Conservation (phyloP, 179 eudicot genomes). For the Spinacia oleracea region DNA sequence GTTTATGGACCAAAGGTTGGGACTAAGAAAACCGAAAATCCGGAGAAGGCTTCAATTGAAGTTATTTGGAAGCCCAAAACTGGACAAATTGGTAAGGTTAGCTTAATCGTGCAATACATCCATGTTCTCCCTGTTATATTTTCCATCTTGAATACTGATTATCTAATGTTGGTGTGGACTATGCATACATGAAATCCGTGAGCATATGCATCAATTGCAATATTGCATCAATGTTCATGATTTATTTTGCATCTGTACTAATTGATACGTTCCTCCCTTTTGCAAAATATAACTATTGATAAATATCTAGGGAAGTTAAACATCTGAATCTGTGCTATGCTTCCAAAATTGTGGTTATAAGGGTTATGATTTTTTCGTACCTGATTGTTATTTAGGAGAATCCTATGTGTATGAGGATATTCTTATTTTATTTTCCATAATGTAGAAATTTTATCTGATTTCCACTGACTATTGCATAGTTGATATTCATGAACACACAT, state of each 20-base stretch:
- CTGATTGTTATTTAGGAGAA: neutral
- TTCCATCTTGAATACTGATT: neutral
- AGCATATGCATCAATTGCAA: neutral
- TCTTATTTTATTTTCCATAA: neutral
- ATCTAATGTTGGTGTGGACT: neutral
- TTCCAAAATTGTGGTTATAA: neutral
- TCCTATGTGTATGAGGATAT: neutral
- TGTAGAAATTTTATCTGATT: neutral
- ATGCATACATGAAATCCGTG: neutral
- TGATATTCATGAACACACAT: neutral
- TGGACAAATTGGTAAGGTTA: slow-evolving; percentile 71
- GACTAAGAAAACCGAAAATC: slow-evolving; percentile 89
- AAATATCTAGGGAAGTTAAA: neutral
- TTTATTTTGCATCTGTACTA: too few relatives aligned
- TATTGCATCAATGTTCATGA: neutral
- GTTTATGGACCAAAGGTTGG: slow-evolving; percentile 97
- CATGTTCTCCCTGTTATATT: neutral
- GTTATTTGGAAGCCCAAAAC: slow-evolving; percentile 96
- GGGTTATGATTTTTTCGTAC: neutral
- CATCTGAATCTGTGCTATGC: neutral
- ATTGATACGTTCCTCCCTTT: neutral
- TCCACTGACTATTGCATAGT: neutral
- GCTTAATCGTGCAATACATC: neutral
- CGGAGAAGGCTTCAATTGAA: slow-evolving; percentile 91
- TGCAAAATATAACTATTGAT: neutral